Evolutionary conservation across 2,329 filamentous ascomycete genomes (phyloP).

Genomic region (Colletotrichum sp.): DNA sequence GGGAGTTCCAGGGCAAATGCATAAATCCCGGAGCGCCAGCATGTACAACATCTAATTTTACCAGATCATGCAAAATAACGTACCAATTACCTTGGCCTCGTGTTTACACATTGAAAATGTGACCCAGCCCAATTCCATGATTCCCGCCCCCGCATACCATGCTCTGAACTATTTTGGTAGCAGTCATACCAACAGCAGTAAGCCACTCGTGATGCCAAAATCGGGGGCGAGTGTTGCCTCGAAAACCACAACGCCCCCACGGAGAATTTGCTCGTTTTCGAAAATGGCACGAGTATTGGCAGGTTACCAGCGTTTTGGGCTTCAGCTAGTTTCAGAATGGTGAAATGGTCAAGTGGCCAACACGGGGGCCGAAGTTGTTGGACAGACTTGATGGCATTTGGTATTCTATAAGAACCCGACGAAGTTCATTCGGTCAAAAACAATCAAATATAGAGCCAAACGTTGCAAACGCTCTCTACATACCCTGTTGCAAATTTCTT

Average conservation of each 20-base stretch:
- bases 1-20: fast-evolving
- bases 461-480: background rate
- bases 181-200: background rate
- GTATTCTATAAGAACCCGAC: background rate
- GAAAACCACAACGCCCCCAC: fast-evolving
- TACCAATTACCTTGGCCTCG: background rate
- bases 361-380: background rate
- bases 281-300: background rate
- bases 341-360: background rate
- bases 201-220: background rate
- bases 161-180: background rate
- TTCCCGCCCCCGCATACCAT: background rate
- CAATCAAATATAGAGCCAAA: background rate
- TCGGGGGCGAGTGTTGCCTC: background rate
- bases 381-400: background rate
- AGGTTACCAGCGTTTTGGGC: fast-evolving
- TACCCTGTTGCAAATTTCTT: background rate
- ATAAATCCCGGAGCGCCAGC: background rate
- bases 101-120: background rate
- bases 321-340: background rate
- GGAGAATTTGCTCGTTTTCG: background rate
- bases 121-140: background rate
- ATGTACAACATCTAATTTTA: background rate
- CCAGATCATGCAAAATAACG: too few relatives aligned
- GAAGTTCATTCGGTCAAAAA: too few relatives aligned